Conservation (phyloP, 2,329 filamentous ascomycete genomes). For the Seiridium cupressi region DNA sequence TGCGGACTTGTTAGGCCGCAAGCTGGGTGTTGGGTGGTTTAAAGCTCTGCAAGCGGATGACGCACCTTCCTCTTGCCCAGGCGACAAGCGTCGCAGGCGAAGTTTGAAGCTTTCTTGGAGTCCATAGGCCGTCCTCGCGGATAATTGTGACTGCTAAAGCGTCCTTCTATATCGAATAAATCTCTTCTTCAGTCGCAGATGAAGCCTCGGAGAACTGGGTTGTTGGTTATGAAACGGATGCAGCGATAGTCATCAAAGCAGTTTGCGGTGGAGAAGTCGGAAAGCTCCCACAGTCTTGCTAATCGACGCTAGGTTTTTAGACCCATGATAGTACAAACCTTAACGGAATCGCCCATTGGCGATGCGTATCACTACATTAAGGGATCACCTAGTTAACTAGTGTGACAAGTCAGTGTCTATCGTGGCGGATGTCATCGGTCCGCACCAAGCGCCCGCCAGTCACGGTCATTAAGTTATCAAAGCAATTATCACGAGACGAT, state of each 20-base stretch:
- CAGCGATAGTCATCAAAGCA: background rate
- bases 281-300: background rate
- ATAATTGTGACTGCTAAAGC: background rate
- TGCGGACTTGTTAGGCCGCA: constrained; percentile 3
- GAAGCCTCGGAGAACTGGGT: background rate
- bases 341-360: too few relatives aligned
- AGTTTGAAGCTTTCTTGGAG: constrained; percentile 1
- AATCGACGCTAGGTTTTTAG: too few relatives aligned
- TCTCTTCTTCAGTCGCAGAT: background rate
- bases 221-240: background rate
- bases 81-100: constrained; percentile 7
- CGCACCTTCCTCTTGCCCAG: constrained; percentile 5
- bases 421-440: background rate
- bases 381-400: too few relatives aligned
- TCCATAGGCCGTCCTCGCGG: background rate
- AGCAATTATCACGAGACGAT: too few relatives aligned
- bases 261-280: background rate
- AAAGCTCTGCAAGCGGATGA: background rate
- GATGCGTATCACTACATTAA: too few relatives aligned
- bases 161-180: background rate
- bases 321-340: too few relatives aligned
- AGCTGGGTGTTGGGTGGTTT: background rate
- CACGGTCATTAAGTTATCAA: too few relatives aligned
- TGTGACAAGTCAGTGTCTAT: background rate
- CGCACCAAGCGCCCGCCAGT: background rate